Percentiles rank a stretch among this genome's conserved stretches.
Evolutionary conservation across 106 monocot species (phyloP).

Genomic region (Phalaenopsis equestris): DNA sequence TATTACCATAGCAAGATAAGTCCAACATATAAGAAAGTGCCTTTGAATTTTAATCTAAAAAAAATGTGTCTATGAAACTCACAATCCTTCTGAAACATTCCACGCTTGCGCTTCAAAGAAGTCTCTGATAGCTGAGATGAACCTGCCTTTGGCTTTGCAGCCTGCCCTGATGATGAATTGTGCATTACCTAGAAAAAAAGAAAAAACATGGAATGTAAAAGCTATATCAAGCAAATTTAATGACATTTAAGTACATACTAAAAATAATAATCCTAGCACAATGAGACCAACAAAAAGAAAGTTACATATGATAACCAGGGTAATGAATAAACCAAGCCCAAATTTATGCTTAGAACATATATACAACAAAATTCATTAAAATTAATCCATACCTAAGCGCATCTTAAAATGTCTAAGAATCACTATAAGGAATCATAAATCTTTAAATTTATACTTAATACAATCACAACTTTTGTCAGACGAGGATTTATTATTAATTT

Average conservation of each 20-base stretch:
- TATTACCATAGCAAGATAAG: background rate
- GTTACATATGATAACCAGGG: too few relatives aligned
- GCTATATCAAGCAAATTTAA: background rate
- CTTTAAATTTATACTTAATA: too few relatives aligned
- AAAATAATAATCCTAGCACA: background rate
- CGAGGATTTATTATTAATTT: too few relatives aligned
- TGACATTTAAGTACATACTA: background rate
- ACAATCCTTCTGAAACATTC: constrained; percentile 96
- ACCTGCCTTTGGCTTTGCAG: constrained; percentile 35
- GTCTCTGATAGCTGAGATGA: constrained; percentile 49
- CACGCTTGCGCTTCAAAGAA: constrained; percentile 94
- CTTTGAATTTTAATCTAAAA: background rate
- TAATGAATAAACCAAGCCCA: too few relatives aligned
- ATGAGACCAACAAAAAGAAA: background rate
- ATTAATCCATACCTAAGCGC: too few relatives aligned
- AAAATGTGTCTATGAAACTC: constrained; percentile 12
- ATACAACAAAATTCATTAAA: too few relatives aligned
- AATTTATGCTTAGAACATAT: too few relatives aligned
- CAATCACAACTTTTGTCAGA: too few relatives aligned
- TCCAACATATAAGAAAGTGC: background rate
- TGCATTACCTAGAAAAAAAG: background rate
- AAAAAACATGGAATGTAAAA: background rate
- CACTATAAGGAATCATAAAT: too few relatives aligned
- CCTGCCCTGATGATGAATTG: constrained; percentile 6
- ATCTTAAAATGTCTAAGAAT: too few relatives aligned